These are phyloP conservation scores for Annulohypoxylon maeteangense DNA, from an alignment of 495 filamentous ascomycete genomes.

Conservation along the genomic window DNA sequence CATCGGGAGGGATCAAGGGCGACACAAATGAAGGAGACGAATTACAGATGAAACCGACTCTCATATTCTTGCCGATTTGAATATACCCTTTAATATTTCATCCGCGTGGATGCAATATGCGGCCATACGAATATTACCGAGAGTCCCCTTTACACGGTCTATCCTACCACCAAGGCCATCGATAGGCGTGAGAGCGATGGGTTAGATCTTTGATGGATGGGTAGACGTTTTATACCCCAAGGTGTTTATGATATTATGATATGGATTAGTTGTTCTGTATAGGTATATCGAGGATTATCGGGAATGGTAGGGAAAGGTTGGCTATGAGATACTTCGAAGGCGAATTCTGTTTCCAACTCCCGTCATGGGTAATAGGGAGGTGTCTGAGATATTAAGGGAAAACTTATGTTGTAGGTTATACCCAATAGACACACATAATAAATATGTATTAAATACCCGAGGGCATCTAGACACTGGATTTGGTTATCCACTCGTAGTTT, in stretches of 20 bases:
- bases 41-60: slow-evolving; percentile 14
- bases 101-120: not conserved
- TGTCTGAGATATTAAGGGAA: not conserved
- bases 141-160: not conserved
- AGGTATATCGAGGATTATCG: not conserved
- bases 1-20: slow-evolving; percentile 9
- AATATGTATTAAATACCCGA: not conserved
- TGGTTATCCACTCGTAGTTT: not conserved
- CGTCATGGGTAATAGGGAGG: not conserved
- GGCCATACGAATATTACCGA: not conserved
- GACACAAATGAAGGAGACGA: slow-evolving; percentile 13
- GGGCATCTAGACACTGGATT: too few relatives aligned
- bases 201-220: not conserved
- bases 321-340: not conserved
- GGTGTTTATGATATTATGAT: not conserved
- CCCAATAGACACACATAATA: not conserved
- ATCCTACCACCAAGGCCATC: not conserved
- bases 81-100: not conserved
- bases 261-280: not conserved
- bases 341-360: not conserved
- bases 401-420: not conserved
- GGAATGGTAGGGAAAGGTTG: not conserved
- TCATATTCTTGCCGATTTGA: not conserved
- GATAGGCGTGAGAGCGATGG: not conserved
- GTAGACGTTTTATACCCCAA: not conserved